These are phyloP conservation scores for Lotus japonicus DNA, from an alignment of 306 rosid species.

Conservation along the genomic window DNA sequence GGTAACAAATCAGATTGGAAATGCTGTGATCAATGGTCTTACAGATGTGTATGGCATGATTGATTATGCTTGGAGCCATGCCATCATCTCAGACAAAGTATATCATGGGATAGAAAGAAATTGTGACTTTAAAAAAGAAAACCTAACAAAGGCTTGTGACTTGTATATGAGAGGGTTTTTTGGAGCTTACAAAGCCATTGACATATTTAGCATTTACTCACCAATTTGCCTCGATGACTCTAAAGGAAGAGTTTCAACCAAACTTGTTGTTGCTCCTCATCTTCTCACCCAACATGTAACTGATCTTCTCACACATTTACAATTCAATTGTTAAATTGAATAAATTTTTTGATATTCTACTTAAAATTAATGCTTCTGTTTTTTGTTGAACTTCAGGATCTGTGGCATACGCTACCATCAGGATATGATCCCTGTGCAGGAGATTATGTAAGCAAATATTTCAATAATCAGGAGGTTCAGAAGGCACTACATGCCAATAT, in stretches of 20 bases:
- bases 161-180: background rate
- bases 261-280: slow-evolving; percentile 34
- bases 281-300: slow-evolving; percentile 47
- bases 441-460: slow-evolving; percentile 31
- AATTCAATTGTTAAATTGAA: too few relatives aligned
- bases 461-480: slow-evolving; percentile 58
- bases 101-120: slow-evolving; percentile 16
- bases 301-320: background rate
- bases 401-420: slow-evolving; percentile 47
- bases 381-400: slow-evolving; percentile 24
- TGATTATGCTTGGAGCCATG: slow-evolving; percentile 64
- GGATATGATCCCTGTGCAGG: slow-evolving; percentile 64
- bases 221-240: slow-evolving; percentile 30
- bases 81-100: slow-evolving; percentile 43
- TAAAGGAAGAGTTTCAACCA: background rate
- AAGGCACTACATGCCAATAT: slow-evolving; percentile 56
- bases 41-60: slow-evolving; percentile 41
- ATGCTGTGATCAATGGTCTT: slow-evolving; percentile 39
- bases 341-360: too few relatives aligned
- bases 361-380: background rate
- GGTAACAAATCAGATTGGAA: slow-evolving; percentile 41
- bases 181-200: slow-evolving; percentile 32
- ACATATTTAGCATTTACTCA: slow-evolving; percentile 48
- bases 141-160: slow-evolving; percentile 28
- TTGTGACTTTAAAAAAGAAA: slow-evolving; percentile 19